Percentiles rank a stretch among this genome's conserved stretches.
Conservation (phyloP, 1,284 basidiomycete genomes). For the Veloboletus limbatus region DNA sequence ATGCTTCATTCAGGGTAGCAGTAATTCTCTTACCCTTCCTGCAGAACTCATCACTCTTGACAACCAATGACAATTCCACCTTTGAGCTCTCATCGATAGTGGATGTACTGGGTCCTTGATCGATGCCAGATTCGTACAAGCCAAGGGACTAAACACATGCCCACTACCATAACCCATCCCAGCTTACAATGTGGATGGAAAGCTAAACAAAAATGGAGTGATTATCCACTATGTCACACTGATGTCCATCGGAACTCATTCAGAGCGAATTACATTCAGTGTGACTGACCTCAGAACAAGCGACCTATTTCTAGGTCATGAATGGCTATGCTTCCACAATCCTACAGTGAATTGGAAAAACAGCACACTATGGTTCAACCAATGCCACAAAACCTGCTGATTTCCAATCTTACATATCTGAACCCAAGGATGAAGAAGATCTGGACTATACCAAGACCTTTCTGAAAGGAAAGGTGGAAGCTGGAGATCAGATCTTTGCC, state of each 20-base stretch:
- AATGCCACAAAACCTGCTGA: conserved; percentile 11
- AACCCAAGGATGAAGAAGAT: neutral
- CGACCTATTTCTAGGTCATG: conserved; percentile 10
- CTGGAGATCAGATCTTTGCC: conserved; percentile 4
- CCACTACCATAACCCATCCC: conserved; percentile 16
- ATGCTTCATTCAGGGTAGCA: neutral
- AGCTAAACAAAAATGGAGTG: conserved; percentile 14
- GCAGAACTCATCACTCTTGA: neutral
- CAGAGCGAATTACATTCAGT: neutral
- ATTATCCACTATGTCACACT: conserved; percentile 12
- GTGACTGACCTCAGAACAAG: neutral
- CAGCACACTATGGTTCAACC: conserved; percentile 7
- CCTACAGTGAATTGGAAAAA: conserved; percentile 22
- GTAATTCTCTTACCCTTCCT: neutral
- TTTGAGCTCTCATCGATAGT: conserved; percentile 17
- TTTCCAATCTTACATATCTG: neutral
- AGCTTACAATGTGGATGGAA: conserved; percentile 25
- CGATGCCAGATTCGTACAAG: conserved; percentile 16
- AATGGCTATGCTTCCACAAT: conserved; percentile 27
- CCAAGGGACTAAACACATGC: conserved; percentile 8
- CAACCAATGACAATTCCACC: neutral
- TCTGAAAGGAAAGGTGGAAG: neutral
- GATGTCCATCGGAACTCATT: neutral
- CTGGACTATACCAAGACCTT: neutral
- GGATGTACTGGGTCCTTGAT: conserved; percentile 25